Base-by-base conservation (phyloP, 495 filamentous ascomycete species). In the Trichoderma parareesei region DNA sequence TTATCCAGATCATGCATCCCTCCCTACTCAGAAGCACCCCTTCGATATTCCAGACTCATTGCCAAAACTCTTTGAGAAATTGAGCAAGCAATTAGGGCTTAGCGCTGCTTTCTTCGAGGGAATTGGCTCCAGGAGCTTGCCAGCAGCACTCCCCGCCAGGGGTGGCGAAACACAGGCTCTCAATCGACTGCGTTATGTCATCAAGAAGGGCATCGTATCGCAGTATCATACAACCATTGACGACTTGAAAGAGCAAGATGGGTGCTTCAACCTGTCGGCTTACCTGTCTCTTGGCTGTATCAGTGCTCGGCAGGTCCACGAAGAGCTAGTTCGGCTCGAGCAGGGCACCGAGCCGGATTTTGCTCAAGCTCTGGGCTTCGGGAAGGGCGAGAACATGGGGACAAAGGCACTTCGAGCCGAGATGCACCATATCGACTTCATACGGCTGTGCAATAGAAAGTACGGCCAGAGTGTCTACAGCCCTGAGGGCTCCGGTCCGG, bases 341-440 rank as follows among this genome's bases (percentile, higher is more conserved):
- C 73, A 84, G 57, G 85, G 83, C 61, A 78, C 80, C n/a, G 72
- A 77, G 37, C 65, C 73, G 42, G 65, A 63, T 3, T 73, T 72
- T 7, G 64, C 67, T 13, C 63, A 71, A 4, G 73, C 74, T 4
- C 63, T 71, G 3, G 87, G 84, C 8, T 89, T 82, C 63, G 87
- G 84, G 10, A 76, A 84, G 33, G 88, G 88, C 4, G 84, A 90
- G 68, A 88, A 84, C 70, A 81, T 84, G 61, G 88, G 89, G n/a
- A 88, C 86, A 0, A 77, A 78, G n/a, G 76, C 73, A 4, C 77
- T 91, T 9, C 83, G 89, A 2, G 87, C 89, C 64, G 87, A 92
- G 66, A 77, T 92, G 1, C 76, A 91, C 1, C 91, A 88, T 87
- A 78, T 88, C 5, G 88, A 91, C 73, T 91, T 91, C 73, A 90